Evolutionary conservation across 2,329 filamentous ascomycete species (phyloP).

Genomic region (Albifimbria verrucaria): DNA sequence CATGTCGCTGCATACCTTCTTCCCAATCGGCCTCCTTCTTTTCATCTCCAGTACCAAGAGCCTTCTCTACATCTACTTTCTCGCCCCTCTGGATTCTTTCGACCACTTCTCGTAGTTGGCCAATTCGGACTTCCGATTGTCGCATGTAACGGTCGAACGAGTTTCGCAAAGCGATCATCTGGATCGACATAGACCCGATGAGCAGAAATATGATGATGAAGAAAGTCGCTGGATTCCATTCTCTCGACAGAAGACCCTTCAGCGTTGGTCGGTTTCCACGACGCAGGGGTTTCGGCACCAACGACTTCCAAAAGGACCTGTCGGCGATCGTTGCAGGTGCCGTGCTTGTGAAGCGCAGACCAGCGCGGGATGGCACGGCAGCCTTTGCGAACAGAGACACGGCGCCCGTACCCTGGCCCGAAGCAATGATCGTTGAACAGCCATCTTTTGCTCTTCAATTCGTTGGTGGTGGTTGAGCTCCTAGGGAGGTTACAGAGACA

Average conservation of each 20-base stretch:
- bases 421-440: conserved; percentile 9
- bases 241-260: conserved; percentile 49
- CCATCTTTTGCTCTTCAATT: conserved; percentile 11
- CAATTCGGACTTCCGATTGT: conserved; percentile 75
- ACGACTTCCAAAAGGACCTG: conserved; percentile 63
- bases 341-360: conserved; percentile 31
- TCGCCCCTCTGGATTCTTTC: conserved; percentile 68
- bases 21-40: conserved; percentile 83
- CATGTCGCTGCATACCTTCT: conserved; percentile 56
- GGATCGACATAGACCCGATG: conserved; percentile 93
- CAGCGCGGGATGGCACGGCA: conserved; percentile 1
- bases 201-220: conserved; percentile 80
- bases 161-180: conserved; percentile 79
- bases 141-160: conserved; percentile 71
- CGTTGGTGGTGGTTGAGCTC: background rate
- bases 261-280: conserved; percentile 32
- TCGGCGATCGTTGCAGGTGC: conserved; percentile 50
- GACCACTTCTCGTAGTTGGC: conserved; percentile 70
- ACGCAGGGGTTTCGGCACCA: conserved; percentile 67
- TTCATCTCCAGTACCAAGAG: conserved; percentile 74
- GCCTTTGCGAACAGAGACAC: conserved; percentile 4
- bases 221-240: conserved; percentile 79
- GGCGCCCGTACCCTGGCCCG: conserved; percentile 5
- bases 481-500: too few species aligned
- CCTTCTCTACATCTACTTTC: conserved; percentile 79